Conservation (phyloP, 2,329 filamentous ascomycete species). For the Pseudogymnoascus sp. region DNA sequence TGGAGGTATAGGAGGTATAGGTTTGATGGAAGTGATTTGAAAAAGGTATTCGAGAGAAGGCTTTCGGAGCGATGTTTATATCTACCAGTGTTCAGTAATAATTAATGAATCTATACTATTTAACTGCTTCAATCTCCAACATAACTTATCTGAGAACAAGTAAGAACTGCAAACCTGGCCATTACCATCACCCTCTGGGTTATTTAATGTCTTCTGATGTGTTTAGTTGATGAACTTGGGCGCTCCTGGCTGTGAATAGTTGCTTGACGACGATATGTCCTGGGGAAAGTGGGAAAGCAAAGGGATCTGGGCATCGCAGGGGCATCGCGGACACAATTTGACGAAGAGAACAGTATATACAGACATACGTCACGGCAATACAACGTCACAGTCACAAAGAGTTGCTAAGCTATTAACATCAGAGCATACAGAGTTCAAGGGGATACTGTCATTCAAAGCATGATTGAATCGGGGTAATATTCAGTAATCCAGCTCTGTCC, state of each 20-base stretch:
- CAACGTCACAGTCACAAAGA: not conserved
- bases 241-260: not conserved
- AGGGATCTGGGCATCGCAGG: not conserved
- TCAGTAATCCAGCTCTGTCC: not conserved
- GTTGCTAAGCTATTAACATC: not conserved
- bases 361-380: not conserved
- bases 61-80: not conserved
- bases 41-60: not conserved
- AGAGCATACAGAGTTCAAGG: not conserved
- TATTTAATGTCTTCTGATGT: not conserved
- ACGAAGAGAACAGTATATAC: not conserved
- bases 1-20: not conserved
- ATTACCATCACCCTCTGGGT: not conserved
- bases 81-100: not conserved
- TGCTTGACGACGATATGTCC: not conserved
- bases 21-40: not conserved
- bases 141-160: not conserved
- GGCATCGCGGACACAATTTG: not conserved
- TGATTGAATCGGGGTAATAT: not conserved
- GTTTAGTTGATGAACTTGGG: not conserved
- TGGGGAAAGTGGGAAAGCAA: not conserved
- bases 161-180: not conserved
- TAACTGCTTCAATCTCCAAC: not conserved
- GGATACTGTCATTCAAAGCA: not conserved
- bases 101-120: conserved; percentile 4